These are phyloP conservation scores for Phylloporus sp. DNA, from an alignment of 768 basidiomycete genomes.

Conservation along the genomic window DNA sequence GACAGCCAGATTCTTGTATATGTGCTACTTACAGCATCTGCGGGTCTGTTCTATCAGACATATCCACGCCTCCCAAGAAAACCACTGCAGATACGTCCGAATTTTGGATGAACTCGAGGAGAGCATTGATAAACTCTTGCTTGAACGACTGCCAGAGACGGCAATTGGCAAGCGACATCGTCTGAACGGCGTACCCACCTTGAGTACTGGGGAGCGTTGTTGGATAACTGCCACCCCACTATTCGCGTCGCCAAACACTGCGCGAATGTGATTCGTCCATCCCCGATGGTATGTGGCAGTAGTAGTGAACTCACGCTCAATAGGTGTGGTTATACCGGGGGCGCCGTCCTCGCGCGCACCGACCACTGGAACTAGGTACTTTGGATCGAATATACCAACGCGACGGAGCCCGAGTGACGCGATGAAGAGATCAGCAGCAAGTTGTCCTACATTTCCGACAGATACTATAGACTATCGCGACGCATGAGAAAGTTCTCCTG, in stretches of 20 bases:
- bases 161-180: background rate
- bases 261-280: background rate
- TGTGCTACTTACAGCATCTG: conserved; percentile 65
- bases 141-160: conserved; percentile 53
- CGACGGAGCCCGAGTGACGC: conserved; percentile 56
- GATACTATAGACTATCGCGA: conserved; percentile 64
- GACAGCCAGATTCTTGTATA: background rate
- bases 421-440: conserved; percentile 72
- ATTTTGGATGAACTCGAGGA: conserved; percentile 54
- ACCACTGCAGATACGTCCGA: conserved; percentile 51
- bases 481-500: conserved; percentile 1
- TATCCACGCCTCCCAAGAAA: conserved; percentile 73
- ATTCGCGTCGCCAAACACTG: conserved; percentile 62
- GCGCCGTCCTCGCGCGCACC: conserved; percentile 64
- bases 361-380: conserved; percentile 63
- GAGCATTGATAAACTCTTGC: conserved; percentile 55
- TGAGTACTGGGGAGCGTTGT: conserved; percentile 75
- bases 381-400: conserved; percentile 62
- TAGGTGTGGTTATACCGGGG: conserved; percentile 64
- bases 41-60: conserved; percentile 65
- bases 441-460: conserved; percentile 76
- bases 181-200: conserved; percentile 41
- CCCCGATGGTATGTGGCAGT: background rate
- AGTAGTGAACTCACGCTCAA: conserved; percentile 59
- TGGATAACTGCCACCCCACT: conserved; percentile 60